Evolutionary conservation across 169 alveolate genomes (phyloP).

Genomic region (Cryptosporidium ryanae): DNA sequence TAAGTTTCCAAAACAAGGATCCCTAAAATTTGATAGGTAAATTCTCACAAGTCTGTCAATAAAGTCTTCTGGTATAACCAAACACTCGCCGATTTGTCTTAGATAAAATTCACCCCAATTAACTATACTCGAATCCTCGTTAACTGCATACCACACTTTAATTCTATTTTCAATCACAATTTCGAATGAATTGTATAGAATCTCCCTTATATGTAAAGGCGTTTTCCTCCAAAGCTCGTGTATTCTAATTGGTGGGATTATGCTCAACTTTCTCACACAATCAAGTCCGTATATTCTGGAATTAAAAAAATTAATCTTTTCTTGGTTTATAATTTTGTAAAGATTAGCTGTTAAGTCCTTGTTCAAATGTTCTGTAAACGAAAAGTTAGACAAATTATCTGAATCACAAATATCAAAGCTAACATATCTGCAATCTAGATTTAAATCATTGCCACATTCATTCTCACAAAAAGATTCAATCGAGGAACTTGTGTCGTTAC

Average conservation of each 20-base stretch:
- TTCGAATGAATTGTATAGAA: conserved; percentile 16
- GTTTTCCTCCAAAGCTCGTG: conserved; percentile 65
- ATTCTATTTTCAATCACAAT: conserved; percentile 19
- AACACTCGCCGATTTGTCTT: conserved; percentile 9
- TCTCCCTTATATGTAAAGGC: conserved; percentile 22
- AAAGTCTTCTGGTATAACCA: conserved; percentile 27
- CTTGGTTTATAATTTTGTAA: not conserved
- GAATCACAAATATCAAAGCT: not conserved
- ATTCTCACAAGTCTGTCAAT: conserved; percentile 10
- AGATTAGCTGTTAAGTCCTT: conserved; percentile 9
- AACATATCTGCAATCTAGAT: not conserved
- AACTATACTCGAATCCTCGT: not conserved
- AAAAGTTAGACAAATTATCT: not conserved
- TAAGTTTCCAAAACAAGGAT: conserved; percentile 11
- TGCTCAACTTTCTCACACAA: conserved; percentile 20
- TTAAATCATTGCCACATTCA: not conserved
- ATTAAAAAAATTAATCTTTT: conserved; percentile 17
- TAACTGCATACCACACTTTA: conserved; percentile 10
- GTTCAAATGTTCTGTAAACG: conserved; percentile 16
- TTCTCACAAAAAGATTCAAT: too few relatives aligned
- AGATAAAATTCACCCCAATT: conserved; percentile 61
- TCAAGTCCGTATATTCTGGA: conserved; percentile 44
- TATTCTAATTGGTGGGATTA: conserved; percentile 60
- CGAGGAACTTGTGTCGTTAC: too few relatives aligned
- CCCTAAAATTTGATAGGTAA: conserved; percentile 21